phyloP scores from a whole-genome alignment of 495 filamentous ascomycete genomes.

The Hypoxylon trugodes region DNA sequence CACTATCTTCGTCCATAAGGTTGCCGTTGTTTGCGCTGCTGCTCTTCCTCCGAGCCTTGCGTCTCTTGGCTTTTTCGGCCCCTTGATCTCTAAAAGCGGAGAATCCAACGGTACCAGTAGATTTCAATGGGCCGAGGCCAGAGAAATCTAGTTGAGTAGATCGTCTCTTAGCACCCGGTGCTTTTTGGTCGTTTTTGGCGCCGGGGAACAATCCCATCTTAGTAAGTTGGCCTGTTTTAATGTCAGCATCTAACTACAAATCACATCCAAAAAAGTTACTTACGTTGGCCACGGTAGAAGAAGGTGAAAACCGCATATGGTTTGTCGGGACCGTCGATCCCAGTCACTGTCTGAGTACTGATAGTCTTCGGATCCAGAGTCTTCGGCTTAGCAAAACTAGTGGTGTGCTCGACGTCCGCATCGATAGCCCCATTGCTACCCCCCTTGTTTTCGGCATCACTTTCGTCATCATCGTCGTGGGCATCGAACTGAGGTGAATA shows the following conservation, averaged over 20 bases:
- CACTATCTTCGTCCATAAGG: slow-evolving; percentile 63
- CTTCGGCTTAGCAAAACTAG: slow-evolving; percentile 98
- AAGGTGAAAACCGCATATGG: slow-evolving; percentile 98
- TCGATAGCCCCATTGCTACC: slow-evolving; percentile 54
- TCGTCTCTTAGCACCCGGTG: slow-evolving; percentile 71
- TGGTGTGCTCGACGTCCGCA: slow-evolving; percentile 92
- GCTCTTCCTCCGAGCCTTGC: slow-evolving; percentile 66
- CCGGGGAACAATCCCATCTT: slow-evolving; percentile 88
- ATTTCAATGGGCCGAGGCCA: slow-evolving; percentile 82
- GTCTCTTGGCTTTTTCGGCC: slow-evolving; percentile 54
- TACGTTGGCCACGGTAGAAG: slow-evolving; percentile 95
- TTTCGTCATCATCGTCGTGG: slow-evolving; percentile 87
- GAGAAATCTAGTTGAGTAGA: slow-evolving; percentile 83
- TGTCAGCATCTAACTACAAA: slow-evolving; percentile 32
- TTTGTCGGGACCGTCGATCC: slow-evolving; percentile 94
- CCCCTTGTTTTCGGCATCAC: slow-evolving; percentile 54
- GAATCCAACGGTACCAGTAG: slow-evolving; percentile 87
- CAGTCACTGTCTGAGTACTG: slow-evolving; percentile 97
- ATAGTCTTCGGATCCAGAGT: slow-evolving; percentile 95
- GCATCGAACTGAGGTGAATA: slow-evolving; percentile 99
- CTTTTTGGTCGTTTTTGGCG: slow-evolving; percentile 65
- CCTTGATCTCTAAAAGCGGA: slow-evolving; percentile 82
- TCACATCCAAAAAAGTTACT: slow-evolving; percentile 48
- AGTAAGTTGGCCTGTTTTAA: slow-evolving; percentile 76
- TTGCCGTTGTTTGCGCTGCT: slow-evolving; percentile 53